Percentiles rank a stretch among this genome's conserved stretches.
These are phyloP conservation scores for Penicillium sp. DNA, from an alignment of 2,329 filamentous ascomycete genomes.

Conservation along the genomic window DNA sequence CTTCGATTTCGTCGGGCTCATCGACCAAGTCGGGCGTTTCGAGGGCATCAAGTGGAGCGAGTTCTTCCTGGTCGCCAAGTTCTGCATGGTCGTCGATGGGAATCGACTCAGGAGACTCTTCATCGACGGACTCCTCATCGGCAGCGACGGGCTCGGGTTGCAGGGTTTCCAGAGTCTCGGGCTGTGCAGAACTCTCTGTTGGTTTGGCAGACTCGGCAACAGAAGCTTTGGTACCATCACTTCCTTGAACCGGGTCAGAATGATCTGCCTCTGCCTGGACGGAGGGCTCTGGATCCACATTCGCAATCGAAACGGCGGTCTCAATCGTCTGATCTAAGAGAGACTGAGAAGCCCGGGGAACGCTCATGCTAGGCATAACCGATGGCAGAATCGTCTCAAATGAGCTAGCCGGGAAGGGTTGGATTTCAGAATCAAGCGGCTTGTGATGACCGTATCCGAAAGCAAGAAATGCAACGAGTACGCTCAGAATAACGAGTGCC, in stretches of 20 bases:
- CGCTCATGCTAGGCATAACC: neutral
- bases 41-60: neutral
- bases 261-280: neutral
- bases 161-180: neutral
- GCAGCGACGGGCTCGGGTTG: neutral
- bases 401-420: constrained; percentile 14
- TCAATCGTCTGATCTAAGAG: neutral
- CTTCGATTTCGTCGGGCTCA: neutral
- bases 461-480: constrained; percentile 16
- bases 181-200: neutral
- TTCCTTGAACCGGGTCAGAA: neutral
- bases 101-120: neutral
- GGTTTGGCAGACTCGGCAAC: neutral
- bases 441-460: constrained; percentile 8
- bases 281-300: neutral
- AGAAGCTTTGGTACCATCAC: neutral
- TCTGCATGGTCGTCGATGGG: neutral
- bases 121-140: neutral
- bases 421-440: constrained; percentile 8
- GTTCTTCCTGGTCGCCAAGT: neutral
- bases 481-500: constrained; percentile 24
- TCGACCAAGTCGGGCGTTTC: neutral
- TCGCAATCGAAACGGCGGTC: neutral
- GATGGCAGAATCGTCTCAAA: neutral
- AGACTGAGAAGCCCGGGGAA: neutral